phyloP scores from a whole-genome alignment of 768 basidiomycete species.

The Hypholoma sublateritium region DNA sequence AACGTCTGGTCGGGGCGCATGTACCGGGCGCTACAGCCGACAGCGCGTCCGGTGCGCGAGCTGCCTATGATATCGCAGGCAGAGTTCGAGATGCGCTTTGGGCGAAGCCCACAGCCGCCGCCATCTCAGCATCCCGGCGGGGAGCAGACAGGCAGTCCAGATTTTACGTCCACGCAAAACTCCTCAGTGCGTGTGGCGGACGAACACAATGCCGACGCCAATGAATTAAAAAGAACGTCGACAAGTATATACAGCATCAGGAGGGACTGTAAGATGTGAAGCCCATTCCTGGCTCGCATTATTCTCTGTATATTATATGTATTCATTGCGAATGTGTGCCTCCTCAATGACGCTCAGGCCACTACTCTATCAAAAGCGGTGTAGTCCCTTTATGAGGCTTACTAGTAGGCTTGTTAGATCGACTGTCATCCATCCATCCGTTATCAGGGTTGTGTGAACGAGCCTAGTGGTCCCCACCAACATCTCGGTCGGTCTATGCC shows the following conservation, averaged over 20 bases:
- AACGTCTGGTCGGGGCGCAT: conserved; percentile 8
- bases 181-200: background rate
- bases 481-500: no score
- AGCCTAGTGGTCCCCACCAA: no score
- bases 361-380: no score
- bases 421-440: no score
- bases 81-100: conserved; percentile 1
- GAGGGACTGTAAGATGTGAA: conserved; percentile 1
- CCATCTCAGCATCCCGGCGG: background rate
- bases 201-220: background rate
- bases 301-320: background rate
- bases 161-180: background rate
- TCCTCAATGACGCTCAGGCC: no score
- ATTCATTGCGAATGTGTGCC: no score
- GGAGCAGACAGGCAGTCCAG: background rate
- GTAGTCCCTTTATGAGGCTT: no score
- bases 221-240: background rate
- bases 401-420: no score
- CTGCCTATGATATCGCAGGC: conserved; percentile 1
- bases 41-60: background rate
- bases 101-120: background rate
- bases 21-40: background rate
- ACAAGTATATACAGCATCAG: conserved; percentile 1
- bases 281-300: background rate
- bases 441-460: no score